These are phyloP conservation scores for Mycena crocata DNA, from an alignment of 768 basidiomycete genomes.

Conservation along the genomic window DNA sequence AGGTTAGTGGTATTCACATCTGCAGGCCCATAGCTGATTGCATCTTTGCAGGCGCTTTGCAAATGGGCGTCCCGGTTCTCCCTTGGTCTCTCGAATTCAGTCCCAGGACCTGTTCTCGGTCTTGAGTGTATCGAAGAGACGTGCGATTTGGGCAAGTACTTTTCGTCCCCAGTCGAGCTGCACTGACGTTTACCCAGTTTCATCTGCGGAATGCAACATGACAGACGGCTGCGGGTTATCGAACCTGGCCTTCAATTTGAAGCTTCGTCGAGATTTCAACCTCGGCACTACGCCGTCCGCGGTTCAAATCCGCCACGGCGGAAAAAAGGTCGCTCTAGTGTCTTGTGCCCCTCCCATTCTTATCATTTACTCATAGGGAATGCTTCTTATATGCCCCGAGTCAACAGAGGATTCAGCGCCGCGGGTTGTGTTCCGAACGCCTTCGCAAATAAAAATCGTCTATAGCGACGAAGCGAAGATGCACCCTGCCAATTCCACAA, in stretches of 20 bases:
- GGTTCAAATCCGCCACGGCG: conserved; percentile 61
- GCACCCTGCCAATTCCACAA: conserved; percentile 46
- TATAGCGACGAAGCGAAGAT: conserved; percentile 35
- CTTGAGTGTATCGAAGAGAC: conserved; percentile 50
- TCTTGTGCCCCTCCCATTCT: background rate
- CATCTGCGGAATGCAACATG: conserved; percentile 54
- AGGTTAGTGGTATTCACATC: conserved; percentile 52
- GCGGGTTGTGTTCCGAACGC: conserved; percentile 29
- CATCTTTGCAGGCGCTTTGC: conserved; percentile 60
- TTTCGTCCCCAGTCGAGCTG: background rate
- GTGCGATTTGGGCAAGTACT: conserved; percentile 61
- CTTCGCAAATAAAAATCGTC: conserved; percentile 48
- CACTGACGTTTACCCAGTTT: conserved; percentile 36
- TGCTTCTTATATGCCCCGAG: conserved; percentile 25
- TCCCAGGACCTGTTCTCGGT: conserved; percentile 62
- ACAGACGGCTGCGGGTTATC: conserved; percentile 67
- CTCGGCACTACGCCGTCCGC: conserved; percentile 57
- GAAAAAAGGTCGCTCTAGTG: conserved; percentile 58
- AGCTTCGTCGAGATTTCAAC: conserved; percentile 46
- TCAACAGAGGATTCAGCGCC: background rate
- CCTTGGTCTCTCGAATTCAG: conserved; percentile 72
- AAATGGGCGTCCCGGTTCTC: conserved; percentile 76
- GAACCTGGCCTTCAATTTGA: conserved; percentile 50
- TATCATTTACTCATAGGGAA: conserved; percentile 25
- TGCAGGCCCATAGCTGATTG: background rate